Evolutionary conservation across 176 grass and related monocot species (phyloP), one percentile per base, ranked within the genome.

Genomic region (Avena atlantica): DNA sequence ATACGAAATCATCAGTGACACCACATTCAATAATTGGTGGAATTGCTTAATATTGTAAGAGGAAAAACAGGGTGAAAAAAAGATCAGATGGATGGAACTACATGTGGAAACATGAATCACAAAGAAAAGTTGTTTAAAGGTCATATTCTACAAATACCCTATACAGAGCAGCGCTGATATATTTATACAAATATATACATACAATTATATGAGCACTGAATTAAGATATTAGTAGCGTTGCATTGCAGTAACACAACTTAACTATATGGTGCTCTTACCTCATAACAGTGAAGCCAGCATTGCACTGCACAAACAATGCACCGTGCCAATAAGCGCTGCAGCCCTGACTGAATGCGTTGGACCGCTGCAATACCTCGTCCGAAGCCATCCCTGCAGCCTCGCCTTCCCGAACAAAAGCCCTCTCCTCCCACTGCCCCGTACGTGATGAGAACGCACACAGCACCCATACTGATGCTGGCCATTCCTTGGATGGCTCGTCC

Each of bases 381-480:
- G 16, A 19, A 70, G 36, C 16, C 34, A 40, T 42, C 67, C 21
- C 45, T 9, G 71, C 45, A 0, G 73, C 47, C 73, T 76, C 23
- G 48, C 73, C 73, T 76, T 76, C 73, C 7, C 48, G 23, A 23
- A 29, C 47, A 53, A 76, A 76, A 15, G 23, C 23, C 23, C 73
- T 76, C 48, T 76, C 47, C 21, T 76, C 73, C 73, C 73, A 76
- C 48, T 52, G 21, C 6, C 73, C 73, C 23, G 48, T 76, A 23
- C 73, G 73, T 17, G 73, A 53, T 52, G 73, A 76, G 47, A 52
- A 76, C 7, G 50, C 23, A 13, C 23, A 27, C 20, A 51, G 0
- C 13, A 51, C 13, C 47, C 72, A 52, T 27, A 10, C 23, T 12
- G 66, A 70, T 70, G 66, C 66, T 40, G 71, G 71, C 45, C 71